Evolutionary conservation across 768 basidiomycete species (phyloP), one percentile per base, ranked within the genome.

Genomic region (Crucibulum laeve): DNA sequence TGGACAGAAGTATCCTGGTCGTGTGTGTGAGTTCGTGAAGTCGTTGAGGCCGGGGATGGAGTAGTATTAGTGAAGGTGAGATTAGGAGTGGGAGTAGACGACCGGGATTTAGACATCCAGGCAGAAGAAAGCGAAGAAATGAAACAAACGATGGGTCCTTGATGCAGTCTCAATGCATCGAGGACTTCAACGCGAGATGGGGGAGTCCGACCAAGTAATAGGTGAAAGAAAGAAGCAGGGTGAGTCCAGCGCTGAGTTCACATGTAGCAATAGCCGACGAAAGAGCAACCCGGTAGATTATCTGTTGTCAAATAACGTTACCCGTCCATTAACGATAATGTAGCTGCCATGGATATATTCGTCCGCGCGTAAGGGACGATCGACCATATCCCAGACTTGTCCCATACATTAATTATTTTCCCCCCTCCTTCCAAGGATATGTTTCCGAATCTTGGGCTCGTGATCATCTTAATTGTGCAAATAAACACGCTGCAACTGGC

Each of bases 71-170:
- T 46, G 37, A 57, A 49, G 55, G 57, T 50, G 50, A 59, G 62
- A 70, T 67, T 70, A 68, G 62, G 64, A 46, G 59, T 67, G 50
- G 71, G 67, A 48, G 68, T 69, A 60, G 64, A 56, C 51, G 73
- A 70, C 61, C 65, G 68, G 45, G 71, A 73, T 53, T 64, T 62
- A 59, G 73, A 72, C 76, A 76, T 77, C 56, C 73, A 73, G 62
- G 53, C 53, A 45, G 55, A 53, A 57, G 53, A 53, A 52, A 49
- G 52, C 44, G 46, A 50, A 58, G 51, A 59, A 63, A 63, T 43
- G 58, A 62, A 63, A 62, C 54, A 58, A 58, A 55, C 56, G 54
- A 50, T 54, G 49, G 62, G 56, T 60, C 66, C 55, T 56, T 57
- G 58, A 68, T 64, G 63, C 59, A 63, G 59, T 55, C 63, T 71